Conservation (phyloP, 1,284 basidiomycete genomes). For the Amylostereum chailletii region DNA sequence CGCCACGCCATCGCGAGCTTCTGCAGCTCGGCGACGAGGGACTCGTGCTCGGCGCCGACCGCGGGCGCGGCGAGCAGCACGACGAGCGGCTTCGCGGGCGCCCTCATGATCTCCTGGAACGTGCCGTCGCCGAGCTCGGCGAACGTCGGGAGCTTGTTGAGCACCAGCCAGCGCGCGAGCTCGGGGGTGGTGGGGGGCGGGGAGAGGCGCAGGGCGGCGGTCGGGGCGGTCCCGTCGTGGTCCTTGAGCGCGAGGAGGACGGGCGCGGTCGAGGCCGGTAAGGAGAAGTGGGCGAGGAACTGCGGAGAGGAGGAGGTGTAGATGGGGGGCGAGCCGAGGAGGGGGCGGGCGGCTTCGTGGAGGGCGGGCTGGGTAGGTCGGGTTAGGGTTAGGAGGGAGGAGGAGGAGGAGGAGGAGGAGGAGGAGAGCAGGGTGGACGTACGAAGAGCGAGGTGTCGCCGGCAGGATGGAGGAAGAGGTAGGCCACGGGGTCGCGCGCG, state of each 20-base stretch:
- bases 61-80: conserved; percentile 54
- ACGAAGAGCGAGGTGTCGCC: conserved; percentile 32
- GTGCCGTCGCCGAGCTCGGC: conserved; percentile 66
- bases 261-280: conserved; percentile 40
- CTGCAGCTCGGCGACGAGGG: conserved; percentile 38
- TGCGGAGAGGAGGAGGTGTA: conserved; percentile 42
- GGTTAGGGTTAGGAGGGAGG: conserved; percentile 1
- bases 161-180: conserved; percentile 43
- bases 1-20: conserved; percentile 60
- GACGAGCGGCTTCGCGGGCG: conserved; percentile 63
- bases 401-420: conserved; percentile 32
- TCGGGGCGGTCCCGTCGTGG: conserved; percentile 34
- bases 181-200: conserved; percentile 1
- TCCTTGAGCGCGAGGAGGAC: conserved; percentile 74
- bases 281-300: conserved; percentile 43
- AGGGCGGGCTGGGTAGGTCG: conserved; percentile 30
- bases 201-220: conserved; percentile 18
- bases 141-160: conserved; percentile 62
- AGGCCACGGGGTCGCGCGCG: conserved; percentile 54
- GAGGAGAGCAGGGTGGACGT: conserved; percentile 35
- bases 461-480: conserved; percentile 61
- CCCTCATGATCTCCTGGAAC: conserved; percentile 79
- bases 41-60: conserved; percentile 22
- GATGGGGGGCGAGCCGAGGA: conserved; percentile 66
- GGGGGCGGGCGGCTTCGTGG: conserved; percentile 37